Evolutionary conservation across 2,329 filamentous ascomycete species (phyloP), one percentile per base, ranked within the genome.

Genomic region (Juglanconis oblonga): DNA sequence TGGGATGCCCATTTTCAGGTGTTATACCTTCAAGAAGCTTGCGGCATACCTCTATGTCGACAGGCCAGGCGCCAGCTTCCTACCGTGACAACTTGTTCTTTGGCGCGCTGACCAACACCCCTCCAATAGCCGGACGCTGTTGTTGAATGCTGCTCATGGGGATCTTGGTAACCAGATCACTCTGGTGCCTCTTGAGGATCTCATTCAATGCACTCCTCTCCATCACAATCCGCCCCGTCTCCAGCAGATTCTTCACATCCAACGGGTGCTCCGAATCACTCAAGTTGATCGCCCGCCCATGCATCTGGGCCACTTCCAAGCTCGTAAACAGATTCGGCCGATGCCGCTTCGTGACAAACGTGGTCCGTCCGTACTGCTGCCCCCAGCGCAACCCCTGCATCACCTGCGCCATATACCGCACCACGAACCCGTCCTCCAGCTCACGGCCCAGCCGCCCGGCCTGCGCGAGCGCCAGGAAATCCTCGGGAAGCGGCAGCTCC

Each of bases 201-300:
- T 85, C 82, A 73, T 87, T 83, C 70, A 99, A 80, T 40, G 94
- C 94, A 47, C 79, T 77, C 73, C 89, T 86, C 83, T 99, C 95
- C 69, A 99, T 86, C 62, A 99, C 87, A 62, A 99, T 79, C 69
- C 92, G 87, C 57, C 90, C 90, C 57, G 88, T 87, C 78, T 95
- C 91, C 66, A 99, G 77, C 65, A 99, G 76, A 73, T 98, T 91
- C 83, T 98, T 99, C 64, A 99, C 92, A 75, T 98, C 95, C 40
- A 99, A 91, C 36, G 55, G 55, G 17, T 57, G 5, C 47, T 57
- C 47, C 55, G 42, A 14, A 64, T 96, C 89, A n/a, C 82, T 78
- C 61, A 88, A 79, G 59, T 85, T 82, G 67, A 92, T 78, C 8
- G 88, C 88, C 58, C 86, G 84, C 24, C 90, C 91, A 63, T 92